Evolutionary conservation across 108 stramenopile genomes (phyloP), one percentile per base, ranked within the genome.

Genomic region (Cyclotella atomus): DNA sequence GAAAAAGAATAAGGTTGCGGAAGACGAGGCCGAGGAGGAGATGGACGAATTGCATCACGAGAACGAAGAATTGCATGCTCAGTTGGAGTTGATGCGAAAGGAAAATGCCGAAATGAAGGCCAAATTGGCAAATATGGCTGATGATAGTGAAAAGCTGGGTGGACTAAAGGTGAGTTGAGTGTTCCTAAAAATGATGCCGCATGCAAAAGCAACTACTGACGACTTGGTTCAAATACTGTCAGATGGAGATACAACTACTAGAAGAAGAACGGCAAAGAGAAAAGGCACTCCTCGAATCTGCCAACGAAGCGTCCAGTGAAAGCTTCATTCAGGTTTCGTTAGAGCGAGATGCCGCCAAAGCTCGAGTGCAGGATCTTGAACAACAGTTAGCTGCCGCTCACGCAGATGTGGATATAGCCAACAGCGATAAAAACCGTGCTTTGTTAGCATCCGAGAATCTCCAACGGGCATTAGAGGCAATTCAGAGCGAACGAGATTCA

Each of bases 401-500:
- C 20, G 95, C 87, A 0, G 95, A 96, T 79, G 67, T 92, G 23
- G 90, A 92, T 29, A 59, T 96, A 59, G 89, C 91, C 45, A 78
- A 82, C 63, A 84, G 87, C 10, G 95, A 96, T 64, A 55, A 63
- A 35, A 72, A 85, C 30, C 88, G 92, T 50, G 89, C 89, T 35
- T 70, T 88, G 49, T 76, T 73, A 41, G 88, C 91, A 4, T 90
- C 84, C 70, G 70, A 77, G 36, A 96, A 96, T 66, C 74, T 96
- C 35, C 91, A 92, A 50, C 38, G 43, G 44, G 95, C 95, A 8
- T 54, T 96, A 63, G 91, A 93, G 78, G 85, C 87, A 32, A 91
- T 96, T 45, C 92, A 96, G 76, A 83, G 80, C 28, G 95, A 96
- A 75, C 74, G 95, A 20, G 92, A 91, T 64, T 88, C 95, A 1